These are phyloP conservation scores for Juncus effusus DNA, from an alignment of 176 grass and related monocot genomes.

Conservation along the genomic window DNA sequence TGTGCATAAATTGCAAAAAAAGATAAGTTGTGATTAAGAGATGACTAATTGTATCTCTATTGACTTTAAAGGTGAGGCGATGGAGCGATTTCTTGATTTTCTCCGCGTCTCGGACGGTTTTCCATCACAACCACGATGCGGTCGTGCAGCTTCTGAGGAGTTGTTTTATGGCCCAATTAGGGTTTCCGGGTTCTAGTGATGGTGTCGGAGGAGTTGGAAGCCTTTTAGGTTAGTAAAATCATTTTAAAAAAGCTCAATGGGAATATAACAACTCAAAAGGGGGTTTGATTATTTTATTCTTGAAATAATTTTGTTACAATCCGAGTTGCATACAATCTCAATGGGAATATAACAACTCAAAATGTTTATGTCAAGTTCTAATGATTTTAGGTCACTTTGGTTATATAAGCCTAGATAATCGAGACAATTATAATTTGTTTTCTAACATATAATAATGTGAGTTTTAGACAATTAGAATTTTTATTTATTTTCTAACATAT, in stretches of 20 bases:
- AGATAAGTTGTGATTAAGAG: no score
- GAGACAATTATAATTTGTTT: background rate
- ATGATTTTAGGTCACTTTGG: background rate
- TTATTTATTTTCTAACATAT: background rate
- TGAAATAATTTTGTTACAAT: no score
- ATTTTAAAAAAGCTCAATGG: no score
- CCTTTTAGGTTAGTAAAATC: slow-evolving; percentile 44
- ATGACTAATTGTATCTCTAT: no score
- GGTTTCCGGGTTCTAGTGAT: slow-evolving; percentile 49
- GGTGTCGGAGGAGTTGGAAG: slow-evolving; percentile 66
- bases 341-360: background rate
- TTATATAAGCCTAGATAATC: background rate
- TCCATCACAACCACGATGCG: slow-evolving; percentile 87
- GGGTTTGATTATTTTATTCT: no score
- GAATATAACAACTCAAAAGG: no score
- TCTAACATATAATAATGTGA: background rate
- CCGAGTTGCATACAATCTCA: no score
- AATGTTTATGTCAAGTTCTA: background rate
- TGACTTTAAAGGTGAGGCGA: slow-evolving; percentile 43
- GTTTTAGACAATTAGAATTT: background rate
- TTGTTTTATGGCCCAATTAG: slow-evolving; percentile 68
- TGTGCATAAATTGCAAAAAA: no score
- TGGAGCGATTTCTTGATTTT: slow-evolving; percentile 91
- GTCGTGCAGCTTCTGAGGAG: slow-evolving; percentile 83
- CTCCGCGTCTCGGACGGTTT: slow-evolving; percentile 89